These are phyloP conservation scores for Cryphonectria parasitica DNA, from an alignment of 2,329 filamentous ascomycete genomes.

Conservation along the genomic window DNA sequence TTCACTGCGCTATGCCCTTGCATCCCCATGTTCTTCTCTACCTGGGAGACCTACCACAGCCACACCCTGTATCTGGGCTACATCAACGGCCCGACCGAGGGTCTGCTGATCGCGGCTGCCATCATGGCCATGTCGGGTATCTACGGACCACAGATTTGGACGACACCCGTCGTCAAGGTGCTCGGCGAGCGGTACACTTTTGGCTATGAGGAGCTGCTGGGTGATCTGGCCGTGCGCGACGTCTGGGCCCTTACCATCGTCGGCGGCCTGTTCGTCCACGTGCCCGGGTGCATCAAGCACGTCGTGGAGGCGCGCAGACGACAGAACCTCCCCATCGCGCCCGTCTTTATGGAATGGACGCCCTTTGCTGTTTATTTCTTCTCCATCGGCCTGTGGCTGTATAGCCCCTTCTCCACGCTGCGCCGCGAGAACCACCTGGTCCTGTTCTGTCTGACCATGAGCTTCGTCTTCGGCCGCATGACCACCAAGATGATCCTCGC, in stretches of 20 bases:
- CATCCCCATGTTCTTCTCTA: constrained; percentile 98
- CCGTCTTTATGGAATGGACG: constrained; percentile 91
- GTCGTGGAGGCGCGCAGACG: constrained; percentile 76
- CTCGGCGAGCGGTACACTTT: constrained; percentile 62
- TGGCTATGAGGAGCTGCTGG: constrained; percentile 62
- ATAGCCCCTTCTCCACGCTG: constrained; percentile 83
- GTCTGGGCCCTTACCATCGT: constrained; percentile 80
- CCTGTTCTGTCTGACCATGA: constrained; percentile 89
- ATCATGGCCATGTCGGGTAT: constrained; percentile 88
- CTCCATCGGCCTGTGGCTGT: constrained; percentile 81
- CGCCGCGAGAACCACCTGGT: constrained; percentile 84
- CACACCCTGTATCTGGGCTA: constrained; percentile 95
- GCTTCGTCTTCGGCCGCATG: constrained; percentile 97
- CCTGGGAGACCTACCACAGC: constrained; percentile 99
- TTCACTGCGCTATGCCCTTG: constrained; percentile 92
- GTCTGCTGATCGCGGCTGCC: constrained; percentile 81
- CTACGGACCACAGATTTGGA: constrained; percentile 89
- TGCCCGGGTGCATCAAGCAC: constrained; percentile 88
- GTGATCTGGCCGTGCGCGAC: constrained; percentile 77
- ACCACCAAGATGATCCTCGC: constrained; percentile 99
- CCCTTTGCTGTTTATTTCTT: constrained; percentile 83
- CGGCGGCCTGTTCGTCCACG: constrained; percentile 70
- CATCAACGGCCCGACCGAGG: constrained; percentile 97
- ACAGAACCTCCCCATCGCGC: constrained; percentile 73
- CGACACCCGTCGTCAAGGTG: constrained; percentile 70